phyloP scores from a whole-genome alignment of 1,139 yeast genomes.

The Suhomyces yuchorum region DNA sequence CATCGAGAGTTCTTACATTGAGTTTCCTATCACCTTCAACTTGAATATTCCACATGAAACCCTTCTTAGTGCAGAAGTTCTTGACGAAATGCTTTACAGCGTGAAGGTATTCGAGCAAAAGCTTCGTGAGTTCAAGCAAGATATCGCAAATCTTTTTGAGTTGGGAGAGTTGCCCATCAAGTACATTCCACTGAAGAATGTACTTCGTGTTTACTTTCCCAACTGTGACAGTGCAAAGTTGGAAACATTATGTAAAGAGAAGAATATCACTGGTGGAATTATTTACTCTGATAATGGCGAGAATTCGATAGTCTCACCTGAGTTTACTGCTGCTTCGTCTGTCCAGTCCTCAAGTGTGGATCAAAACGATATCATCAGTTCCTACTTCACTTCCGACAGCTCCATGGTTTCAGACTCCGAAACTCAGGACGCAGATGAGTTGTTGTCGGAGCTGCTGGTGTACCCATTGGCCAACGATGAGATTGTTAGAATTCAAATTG shows the following conservation, averaged over 20 bases:
- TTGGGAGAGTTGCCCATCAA: slow-evolving; percentile 55
- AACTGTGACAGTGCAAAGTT: slow-evolving; percentile 55
- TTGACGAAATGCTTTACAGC: slow-evolving; percentile 41
- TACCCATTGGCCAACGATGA: slow-evolving; percentile 27
- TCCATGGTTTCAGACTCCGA: slow-evolving; percentile 19
- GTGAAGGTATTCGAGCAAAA: slow-evolving; percentile 36
- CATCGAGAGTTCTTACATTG: slow-evolving; percentile 51
- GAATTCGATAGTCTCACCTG: slow-evolving; percentile 5
- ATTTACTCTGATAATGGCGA: slow-evolving; percentile 33
- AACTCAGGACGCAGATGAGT: slow-evolving; percentile 21
- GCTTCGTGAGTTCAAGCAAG: slow-evolving; percentile 38
- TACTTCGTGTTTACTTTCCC: slow-evolving; percentile 57
- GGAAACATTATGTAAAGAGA: slow-evolving; percentile 51
- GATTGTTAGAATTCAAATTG: slow-evolving; percentile 24
- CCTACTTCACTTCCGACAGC: slow-evolving; percentile 21
- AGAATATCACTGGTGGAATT: slow-evolving; percentile 52
- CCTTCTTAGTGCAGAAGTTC: slow-evolving; percentile 49
- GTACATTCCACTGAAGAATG: slow-evolving; percentile 32
- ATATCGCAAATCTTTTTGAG: slow-evolving; percentile 41
- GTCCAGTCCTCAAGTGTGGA: slow-evolving; percentile 7
- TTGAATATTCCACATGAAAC: slow-evolving; percentile 52
- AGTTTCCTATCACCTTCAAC: slow-evolving; percentile 47
- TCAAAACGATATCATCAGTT: slow-evolving; percentile 29
- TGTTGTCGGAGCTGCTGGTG: slow-evolving; percentile 23
- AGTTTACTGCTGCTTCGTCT: neutral